Evolutionary conservation across 306 rosid genomes (phyloP), one percentile per base, ranked within the genome.

Genomic region (Castanospermum australe): DNA sequence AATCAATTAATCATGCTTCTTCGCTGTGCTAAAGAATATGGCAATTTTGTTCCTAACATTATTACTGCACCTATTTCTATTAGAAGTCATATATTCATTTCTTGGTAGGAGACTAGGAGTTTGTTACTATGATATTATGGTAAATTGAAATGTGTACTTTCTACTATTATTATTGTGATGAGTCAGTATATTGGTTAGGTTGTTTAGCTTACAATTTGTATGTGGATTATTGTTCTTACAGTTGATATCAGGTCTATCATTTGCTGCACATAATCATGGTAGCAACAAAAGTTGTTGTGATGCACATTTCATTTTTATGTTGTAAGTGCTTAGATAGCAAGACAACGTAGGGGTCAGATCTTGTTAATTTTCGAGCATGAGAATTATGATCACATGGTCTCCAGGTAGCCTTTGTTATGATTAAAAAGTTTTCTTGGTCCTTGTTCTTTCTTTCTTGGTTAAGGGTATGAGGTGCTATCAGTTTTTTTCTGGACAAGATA

Each of bases 181-280:
- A n/a, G n/a, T n/a, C n/a, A n/a, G n/a, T n/a, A n/a, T n/a, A n/a
- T n/a, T n/a, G n/a, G n/a, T n/a, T n/a, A n/a, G n/a, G n/a, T n/a
- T n/a, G n/a, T n/a, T n/a, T n/a, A n/a, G n/a, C n/a, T n/a, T n/a
- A n/a, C n/a, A n/a, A n/a, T n/a, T n/a, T n/a, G n/a, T n/a, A n/a
- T n/a, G n/a, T n/a, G n/a, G n/a, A n/a, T n/a, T n/a, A n/a, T n/a
- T n/a, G n/a, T n/a, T n/a, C n/a, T n/a, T n/a, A n/a, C n/a, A n/a
- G n/a, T n/a, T n/a, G n/a, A n/a, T n/a, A n/a, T 80, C 99, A 96
- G 98, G 99, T 93, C 87, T 75, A 81, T 73, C 82, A 55, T 30
- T 47, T 63, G 59, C 76, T 68, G 62, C 61, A 20, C 61, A 25
- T 18, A 38, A 59, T 75, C 80, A 35, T 78, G 20, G 20, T 30